Base-by-base conservation (phyloP, 441 rosid species). In the Gossypium schwendimanii region DNA sequence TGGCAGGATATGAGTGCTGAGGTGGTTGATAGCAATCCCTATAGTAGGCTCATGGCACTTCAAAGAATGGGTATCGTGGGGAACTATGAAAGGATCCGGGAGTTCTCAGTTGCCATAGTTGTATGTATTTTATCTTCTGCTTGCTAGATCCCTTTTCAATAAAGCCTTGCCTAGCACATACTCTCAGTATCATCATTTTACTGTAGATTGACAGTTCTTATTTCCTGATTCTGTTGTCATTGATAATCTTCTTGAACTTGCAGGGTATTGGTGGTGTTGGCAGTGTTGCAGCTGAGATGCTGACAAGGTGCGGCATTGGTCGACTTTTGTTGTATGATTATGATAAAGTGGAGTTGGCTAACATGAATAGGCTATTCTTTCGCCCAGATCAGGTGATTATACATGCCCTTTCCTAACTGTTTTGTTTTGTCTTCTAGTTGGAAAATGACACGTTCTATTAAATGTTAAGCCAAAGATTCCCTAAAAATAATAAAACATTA, bases 181-280 rank as follows among this genome's bases (percentile, higher is more conserved):
- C 41, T 65, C 39, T 39, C n/a, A n/a, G 45, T 39, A 72, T 12
- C 55, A 2, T 33, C 28, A n/a, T 36, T 53, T 60, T 39, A 15
- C 49, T 12, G 8, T 59, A 3, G 23, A 23, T 55, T 14, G 23
- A 14, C 64, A 10, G 3, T 41, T 60, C 50, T 50, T 61, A n/a
- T 12, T 45, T 39, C 14, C 50, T 66, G 70, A 60, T 67, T 63
- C 33, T 10, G n/a, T 72, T 80, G 1, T 23, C 26, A 6, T 21
- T 68, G 60, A 14, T 45, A 31, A 60, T 68, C 52, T 64, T 68
- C 49, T 12, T 79, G 72, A 72, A 17, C 58, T 77, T 50, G 26
- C 79, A 92, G 98, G 99, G 98, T 39, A 80, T 94, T 78, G 99
- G 99, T 78, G 99, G 99, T 60, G 97, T 92, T 70, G 99, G 99